These are phyloP conservation scores for Xerocomus brunneocitrinus DNA, from an alignment of 768 basidiomycete genomes.

Conservation along the genomic window DNA sequence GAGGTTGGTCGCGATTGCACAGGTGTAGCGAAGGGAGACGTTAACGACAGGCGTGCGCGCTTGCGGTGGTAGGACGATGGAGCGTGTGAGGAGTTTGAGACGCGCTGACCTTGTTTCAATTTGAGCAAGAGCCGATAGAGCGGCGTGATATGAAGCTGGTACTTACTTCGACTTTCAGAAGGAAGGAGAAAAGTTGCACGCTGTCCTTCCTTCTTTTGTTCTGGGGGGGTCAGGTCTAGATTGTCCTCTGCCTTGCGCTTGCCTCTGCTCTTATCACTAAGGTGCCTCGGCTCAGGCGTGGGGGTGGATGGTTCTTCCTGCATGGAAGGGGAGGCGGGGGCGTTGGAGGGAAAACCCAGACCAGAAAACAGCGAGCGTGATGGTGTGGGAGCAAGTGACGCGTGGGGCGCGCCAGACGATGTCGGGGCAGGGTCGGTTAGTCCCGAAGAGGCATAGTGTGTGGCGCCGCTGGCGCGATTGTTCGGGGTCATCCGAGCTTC, in stretches of 20 bases:
- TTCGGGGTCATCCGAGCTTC: conserved; percentile 14
- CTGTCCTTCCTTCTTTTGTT: conserved; percentile 46
- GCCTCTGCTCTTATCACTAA: conserved; percentile 41
- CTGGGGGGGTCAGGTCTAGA: conserved; percentile 64
- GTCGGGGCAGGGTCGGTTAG: conserved; percentile 15
- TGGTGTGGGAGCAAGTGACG: conserved; percentile 17
- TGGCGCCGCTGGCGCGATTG: conserved; percentile 15
- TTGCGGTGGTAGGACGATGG: conserved; percentile 74
- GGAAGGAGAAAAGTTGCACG: conserved; percentile 60
- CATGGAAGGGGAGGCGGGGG: conserved; percentile 11
- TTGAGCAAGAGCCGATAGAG: conserved; percentile 24
- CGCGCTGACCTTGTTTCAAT: conserved; percentile 44
- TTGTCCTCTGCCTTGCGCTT: conserved; percentile 76
- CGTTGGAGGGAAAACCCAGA: conserved; percentile 5
- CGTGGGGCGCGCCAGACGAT: conserved; percentile 6
- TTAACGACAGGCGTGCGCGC: conserved; percentile 54
- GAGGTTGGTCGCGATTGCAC: conserved; percentile 30
- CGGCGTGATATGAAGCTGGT: conserved; percentile 16
- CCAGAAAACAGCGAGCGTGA: conserved; percentile 15
- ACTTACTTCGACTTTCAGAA: conserved; percentile 55
- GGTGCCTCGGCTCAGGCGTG: conserved; percentile 29
- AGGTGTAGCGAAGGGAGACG: conserved; percentile 33
- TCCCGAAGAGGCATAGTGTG: conserved; percentile 11
- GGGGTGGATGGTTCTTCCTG: conserved; percentile 30
- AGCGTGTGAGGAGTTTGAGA: conserved; percentile 52